Evolutionary conservation across 2,329 filamentous ascomycete species (phyloP), one percentile per base, ranked within the genome.

Genomic region (Exophiala mesophila): DNA sequence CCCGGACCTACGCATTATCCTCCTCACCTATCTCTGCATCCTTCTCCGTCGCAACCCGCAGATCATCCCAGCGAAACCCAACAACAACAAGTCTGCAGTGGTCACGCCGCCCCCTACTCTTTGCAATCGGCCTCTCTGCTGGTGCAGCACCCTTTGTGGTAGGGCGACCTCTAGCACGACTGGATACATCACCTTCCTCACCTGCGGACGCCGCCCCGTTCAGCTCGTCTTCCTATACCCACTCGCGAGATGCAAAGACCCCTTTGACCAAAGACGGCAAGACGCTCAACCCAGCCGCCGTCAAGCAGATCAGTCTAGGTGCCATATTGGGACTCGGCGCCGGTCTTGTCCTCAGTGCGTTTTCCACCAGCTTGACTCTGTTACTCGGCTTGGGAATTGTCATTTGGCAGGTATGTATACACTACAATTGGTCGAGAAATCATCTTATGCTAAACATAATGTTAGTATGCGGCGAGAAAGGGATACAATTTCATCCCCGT

Each of bases 391-490:
- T 70, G 55, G 65, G 63, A 1, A 59, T 71, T 55, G 62, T 71
- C 35, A 44, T 65, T 35, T 50, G 66, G 52, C 65, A 71, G 65
- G 67, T 71, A 54, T 49, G 60, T 51, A 21, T 15, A n/a, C n/a
- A n/a, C n/a, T n/a, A n/a, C n/a, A n/a, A n/a, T n/a, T n/a, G n/a
- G n/a, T n/a, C n/a, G n/a, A n/a, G n/a, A n/a, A n/a, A n/a, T n/a
- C n/a, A n/a, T n/a, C n/a, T n/a, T n/a, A n/a, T 12, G 23, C 12
- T 12, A 33, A 15, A 12, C 45, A n/a, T n/a, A n/a, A n/a, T n/a
- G n/a, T n/a, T n/a, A 70, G 67, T 70, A 61, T 57, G 65, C 66
- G 20, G 68, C 68, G 4, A 64, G 68, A 3, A 69, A 62, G 53
- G 68, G 68, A 9, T 70, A 70, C 48, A 65, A 69, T 41, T 52